Base-by-base conservation (phyloP, 306 rosid genomes). In the Comarum palustre region DNA sequence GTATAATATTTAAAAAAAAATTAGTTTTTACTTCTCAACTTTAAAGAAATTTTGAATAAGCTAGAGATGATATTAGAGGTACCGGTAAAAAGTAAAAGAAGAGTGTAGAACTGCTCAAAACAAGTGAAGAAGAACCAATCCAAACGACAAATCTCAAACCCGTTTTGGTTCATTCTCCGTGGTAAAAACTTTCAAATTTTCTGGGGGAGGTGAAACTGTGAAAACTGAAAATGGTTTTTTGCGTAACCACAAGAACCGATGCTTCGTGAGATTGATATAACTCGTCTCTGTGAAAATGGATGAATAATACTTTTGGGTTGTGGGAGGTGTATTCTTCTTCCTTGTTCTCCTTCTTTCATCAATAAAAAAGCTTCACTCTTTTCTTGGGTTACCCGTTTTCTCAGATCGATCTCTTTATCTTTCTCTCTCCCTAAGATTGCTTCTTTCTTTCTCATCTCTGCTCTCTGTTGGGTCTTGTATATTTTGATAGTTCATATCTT, bases 161-260 rank as follows among this genome's bases (percentile, higher is more conserved):
- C 31, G 31, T 29, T 29, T 29, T 29, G 31, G 31, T 29, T 29
- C 31, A 29, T 29, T 29, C 31, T 29, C 31, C 31, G 31, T 29
- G 31, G 31, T 29, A 29, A 36, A 36, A 36, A 36, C 38, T 34
- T 34, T 34, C 38, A 36, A 36, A 36, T 36, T 36, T 5, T 36
- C 7, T 36, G 39, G 39, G 0, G 39, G 39, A 36, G 8, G 39
- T 36, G 39, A 36, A 36, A 36, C 39, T 36, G 39, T 36, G 8
- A 36, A 36, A 82, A 76, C 72, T 76, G 78, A 75, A 80, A 78
- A 78, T 58, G 45, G 82, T 86, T 84, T 84, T 1, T 29, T 67
- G 82, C 82, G 78, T 81, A 79, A 81, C 89, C 81, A 83, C 76
- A 57, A 48, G 80, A 85, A 78, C 76, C 73, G 42, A 45, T 70